Evolutionary conservation across 176 grass and related monocot genomes (phyloP).

Genomic region (Melocanna baccifera): DNA sequence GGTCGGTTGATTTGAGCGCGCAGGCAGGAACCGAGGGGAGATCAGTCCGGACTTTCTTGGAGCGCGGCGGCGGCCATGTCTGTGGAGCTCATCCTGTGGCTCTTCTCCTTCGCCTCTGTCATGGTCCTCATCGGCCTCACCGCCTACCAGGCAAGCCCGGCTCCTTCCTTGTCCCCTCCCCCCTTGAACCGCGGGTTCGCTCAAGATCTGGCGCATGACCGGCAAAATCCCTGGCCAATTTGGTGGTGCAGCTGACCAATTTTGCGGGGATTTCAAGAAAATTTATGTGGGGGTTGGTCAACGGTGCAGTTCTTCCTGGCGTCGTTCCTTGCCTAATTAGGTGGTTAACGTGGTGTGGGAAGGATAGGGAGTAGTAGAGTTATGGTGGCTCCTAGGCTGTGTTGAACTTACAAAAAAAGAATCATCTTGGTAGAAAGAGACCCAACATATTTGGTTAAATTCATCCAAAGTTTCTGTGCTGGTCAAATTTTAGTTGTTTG

Average conservation of each 20-base stretch:
- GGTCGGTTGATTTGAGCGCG: neutral
- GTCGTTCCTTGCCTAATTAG: neutral
- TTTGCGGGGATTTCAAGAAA: neutral
- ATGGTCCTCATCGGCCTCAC: slow-evolving; percentile 72
- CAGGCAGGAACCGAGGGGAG: neutral
- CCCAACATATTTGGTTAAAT: neutral
- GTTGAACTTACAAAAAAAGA: neutral
- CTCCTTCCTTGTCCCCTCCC: neutral
- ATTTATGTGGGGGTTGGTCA: neutral
- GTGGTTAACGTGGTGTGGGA: neutral
- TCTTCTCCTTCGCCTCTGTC: slow-evolving; percentile 67
- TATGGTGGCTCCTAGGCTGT: neutral
- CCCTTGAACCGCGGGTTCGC: neutral
- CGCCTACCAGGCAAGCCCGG: slow-evolving; percentile 62
- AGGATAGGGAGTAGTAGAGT: neutral
- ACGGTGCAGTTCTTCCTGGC: neutral
- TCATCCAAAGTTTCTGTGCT: neutral
- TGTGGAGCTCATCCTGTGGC: slow-evolving; percentile 75
- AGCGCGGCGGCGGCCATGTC: slow-evolving; percentile 39
- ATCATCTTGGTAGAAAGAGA: neutral
- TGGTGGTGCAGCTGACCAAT: neutral
- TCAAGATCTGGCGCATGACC: slow-evolving; percentile 2
- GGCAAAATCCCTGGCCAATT: neutral
- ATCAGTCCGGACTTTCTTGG: neutral
- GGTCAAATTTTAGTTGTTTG: neutral